Conservation (phyloP, 306 rosid species). For the Rubus idaeus region DNA sequence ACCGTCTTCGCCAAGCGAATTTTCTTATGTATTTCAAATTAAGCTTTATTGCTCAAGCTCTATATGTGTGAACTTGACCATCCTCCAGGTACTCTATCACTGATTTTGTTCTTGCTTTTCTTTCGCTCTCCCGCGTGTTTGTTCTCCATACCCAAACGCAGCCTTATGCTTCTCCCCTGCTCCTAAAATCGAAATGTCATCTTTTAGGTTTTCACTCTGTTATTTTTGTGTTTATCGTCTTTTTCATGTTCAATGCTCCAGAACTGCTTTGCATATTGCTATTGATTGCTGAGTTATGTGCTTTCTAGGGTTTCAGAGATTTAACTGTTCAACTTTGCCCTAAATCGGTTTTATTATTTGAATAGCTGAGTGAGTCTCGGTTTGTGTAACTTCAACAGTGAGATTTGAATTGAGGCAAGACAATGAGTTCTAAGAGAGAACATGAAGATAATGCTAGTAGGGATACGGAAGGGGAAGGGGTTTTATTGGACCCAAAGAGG, state of each 20-base stretch:
- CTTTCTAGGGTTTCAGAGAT: slow-evolving; percentile 20
- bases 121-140: slow-evolving; percentile 25
- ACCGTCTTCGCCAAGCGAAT: neutral
- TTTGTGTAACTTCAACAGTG: neutral
- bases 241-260: neutral
- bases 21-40: neutral
- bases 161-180: neutral
- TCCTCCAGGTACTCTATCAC: neutral
- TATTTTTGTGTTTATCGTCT: neutral
- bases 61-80: neutral
- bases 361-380: neutral
- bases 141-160: slow-evolving; percentile 12
- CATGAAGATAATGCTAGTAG: slow-evolving; percentile 1
- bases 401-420: neutral
- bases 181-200: neutral
- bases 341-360: neutral
- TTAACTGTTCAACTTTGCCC: neutral
- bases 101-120: neutral
- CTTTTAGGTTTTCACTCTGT: neutral
- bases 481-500: slow-evolving; percentile 32
- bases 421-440: slow-evolving; percentile 39
- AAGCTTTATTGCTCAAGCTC: neutral
- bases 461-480: slow-evolving; percentile 16
- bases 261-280: neutral
- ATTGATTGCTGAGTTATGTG: neutral